Evolutionary conservation across 805 yeast species (phyloP).

Genomic region (Wickerhamiella qilinensis): DNA sequence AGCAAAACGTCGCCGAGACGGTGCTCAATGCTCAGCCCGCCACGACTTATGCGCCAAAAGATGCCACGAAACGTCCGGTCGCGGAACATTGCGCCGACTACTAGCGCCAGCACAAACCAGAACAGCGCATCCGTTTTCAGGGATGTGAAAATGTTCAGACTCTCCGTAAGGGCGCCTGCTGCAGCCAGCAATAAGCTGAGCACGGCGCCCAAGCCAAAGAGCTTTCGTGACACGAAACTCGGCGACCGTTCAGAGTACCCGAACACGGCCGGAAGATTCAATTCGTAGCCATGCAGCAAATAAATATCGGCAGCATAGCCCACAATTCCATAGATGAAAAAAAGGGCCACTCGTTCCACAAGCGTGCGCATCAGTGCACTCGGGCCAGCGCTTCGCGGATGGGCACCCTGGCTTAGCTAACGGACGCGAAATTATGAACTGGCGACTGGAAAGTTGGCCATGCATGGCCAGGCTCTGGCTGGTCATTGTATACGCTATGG

Average conservation of each 20-base stretch:
- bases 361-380: background rate
- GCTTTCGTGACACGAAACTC: no score
- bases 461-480: no score
- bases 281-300: background rate
- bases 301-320: background rate
- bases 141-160: background rate
- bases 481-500: no score
- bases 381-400: no score
- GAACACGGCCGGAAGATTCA: background rate
- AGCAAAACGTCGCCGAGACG: constrained; percentile 68
- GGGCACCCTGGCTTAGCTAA: no score
- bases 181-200: no score
- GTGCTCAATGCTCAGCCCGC: constrained; percentile 38
- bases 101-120: constrained; percentile 21
- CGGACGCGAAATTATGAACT: no score
- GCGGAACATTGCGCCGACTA: constrained; percentile 24
- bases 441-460: no score
- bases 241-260: no score
- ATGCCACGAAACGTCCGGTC: constrained; percentile 29
- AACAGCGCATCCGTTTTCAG: background rate
- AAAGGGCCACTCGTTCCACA: background rate
- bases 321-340: background rate
- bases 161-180: background rate
- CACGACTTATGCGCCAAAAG: constrained; percentile 34
- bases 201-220: no score